Conservation (phyloP, 1,284 basidiomycete genomes). For the Tilletiaria anomala region DNA sequence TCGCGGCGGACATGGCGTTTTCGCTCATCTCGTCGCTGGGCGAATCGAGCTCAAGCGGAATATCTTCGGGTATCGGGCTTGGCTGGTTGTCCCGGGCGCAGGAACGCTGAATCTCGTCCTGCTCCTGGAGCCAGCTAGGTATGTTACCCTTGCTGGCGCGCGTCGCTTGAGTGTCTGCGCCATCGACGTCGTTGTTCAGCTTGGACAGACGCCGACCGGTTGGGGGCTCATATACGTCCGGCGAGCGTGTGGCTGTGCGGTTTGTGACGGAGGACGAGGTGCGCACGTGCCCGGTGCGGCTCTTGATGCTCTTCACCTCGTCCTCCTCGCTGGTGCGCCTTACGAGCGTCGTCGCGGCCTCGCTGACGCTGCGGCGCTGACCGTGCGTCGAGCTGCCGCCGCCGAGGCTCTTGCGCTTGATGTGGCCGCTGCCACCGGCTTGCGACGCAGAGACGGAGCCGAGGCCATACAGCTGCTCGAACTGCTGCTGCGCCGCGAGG, state of each 20-base stretch:
- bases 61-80: too few species aligned
- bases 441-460: not conserved
- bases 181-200: too few species aligned
- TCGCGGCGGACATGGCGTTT: too few species aligned
- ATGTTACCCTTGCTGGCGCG: not conserved
- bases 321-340: too few species aligned
- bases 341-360: not conserved
- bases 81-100: not conserved
- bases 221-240: too few species aligned
- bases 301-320: too few species aligned
- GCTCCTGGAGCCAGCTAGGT: conserved; percentile 36
- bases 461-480: not conserved
- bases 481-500: not conserved
- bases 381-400: conserved; percentile 21
- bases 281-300: not conserved
- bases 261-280: not conserved
- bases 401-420: conserved; percentile 5
- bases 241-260: not conserved
- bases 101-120: conserved; percentile 29
- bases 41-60: too few species aligned
- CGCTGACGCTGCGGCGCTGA: conserved; percentile 10
- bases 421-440: not conserved
- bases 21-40: too few species aligned
- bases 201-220: too few species aligned
- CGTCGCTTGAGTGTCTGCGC: not conserved